Percentiles rank a stretch among this genome's conserved stretches.
phyloP scores from a whole-genome alignment of 2,329 filamentous ascomycete genomes.

The Furcasterigmium sp. region DNA sequence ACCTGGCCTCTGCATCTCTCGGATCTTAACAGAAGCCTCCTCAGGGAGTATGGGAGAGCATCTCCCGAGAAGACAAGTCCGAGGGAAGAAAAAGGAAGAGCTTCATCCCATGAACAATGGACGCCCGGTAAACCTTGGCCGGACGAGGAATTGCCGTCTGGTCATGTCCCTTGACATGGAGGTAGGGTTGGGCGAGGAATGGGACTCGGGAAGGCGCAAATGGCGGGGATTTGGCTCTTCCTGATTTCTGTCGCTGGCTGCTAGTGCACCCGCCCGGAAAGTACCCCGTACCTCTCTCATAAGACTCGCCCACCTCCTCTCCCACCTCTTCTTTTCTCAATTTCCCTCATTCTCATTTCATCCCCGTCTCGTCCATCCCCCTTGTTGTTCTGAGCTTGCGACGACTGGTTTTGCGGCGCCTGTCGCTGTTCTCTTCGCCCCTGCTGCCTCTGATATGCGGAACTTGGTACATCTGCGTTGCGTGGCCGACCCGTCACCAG shows the following conservation, averaged over 20 bases:
- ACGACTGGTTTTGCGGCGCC: not conserved
- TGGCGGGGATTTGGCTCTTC: not conserved
- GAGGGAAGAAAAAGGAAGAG: too few relatives aligned
- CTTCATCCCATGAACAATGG: too few relatives aligned
- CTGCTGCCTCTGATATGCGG: not conserved
- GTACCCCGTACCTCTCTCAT: constrained; percentile 10
- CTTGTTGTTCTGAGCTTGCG: constrained; percentile 1
- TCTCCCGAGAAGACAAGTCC: too few relatives aligned
- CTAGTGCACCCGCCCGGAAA: constrained; percentile 1
- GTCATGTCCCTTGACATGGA: too few relatives aligned
- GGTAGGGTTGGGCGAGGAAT: too few relatives aligned
- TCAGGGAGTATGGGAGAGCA: too few relatives aligned
- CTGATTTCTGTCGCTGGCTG: not conserved
- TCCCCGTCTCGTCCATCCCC: not conserved
- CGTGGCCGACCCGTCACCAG: not conserved
- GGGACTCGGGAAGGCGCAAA: not conserved
- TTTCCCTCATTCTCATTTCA: constrained; percentile 1
- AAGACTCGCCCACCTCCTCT: constrained; percentile 22
- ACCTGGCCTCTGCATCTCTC: too few relatives aligned
- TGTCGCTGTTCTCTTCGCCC: not conserved
- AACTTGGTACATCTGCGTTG: not conserved
- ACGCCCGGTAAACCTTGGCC: too few relatives aligned
- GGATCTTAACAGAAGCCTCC: too few relatives aligned
- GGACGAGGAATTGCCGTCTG: too few relatives aligned
- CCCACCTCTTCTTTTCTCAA: constrained; percentile 12